These are phyloP conservation scores for Potentilla sterilis DNA, from an alignment of 306 rosid genomes.

Conservation along the genomic window DNA sequence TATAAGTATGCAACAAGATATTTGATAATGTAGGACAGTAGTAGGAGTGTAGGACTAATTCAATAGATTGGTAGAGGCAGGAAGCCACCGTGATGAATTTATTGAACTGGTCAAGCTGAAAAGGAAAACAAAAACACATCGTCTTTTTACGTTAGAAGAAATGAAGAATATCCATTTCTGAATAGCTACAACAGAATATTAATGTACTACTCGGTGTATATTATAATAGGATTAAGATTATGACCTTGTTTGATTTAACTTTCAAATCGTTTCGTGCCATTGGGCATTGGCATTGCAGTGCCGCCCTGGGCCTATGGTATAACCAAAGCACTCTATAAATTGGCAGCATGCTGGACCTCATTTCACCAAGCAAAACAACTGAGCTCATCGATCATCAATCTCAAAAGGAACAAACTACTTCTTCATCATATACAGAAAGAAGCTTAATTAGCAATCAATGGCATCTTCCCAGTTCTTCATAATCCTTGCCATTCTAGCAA, in stretches of 20 bases:
- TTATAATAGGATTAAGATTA: not conserved
- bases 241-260: not conserved
- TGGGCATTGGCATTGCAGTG: not conserved
- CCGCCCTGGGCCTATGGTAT: not conserved
- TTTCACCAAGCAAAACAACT: not conserved
- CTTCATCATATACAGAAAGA: not conserved
- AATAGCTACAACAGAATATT: not conserved
- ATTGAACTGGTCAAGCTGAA: not conserved
- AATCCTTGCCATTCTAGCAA: conserved; percentile 22
- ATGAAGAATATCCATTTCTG: not conserved
- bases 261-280: not conserved
- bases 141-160: not conserved
- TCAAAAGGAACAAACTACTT: not conserved
- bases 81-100: not conserved
- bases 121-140: not conserved
- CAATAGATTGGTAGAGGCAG: not conserved
- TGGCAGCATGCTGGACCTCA: not conserved
- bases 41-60: not conserved
- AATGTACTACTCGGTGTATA: not conserved
- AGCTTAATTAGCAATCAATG: conserved; percentile 16
- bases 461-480: conserved; percentile 18
- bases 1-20: not conserved
- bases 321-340: not conserved
- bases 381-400: not conserved
- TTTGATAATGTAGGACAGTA: not conserved